phyloP scores from a whole-genome alignment of 768 basidiomycete species.

The Suillus americanus region DNA sequence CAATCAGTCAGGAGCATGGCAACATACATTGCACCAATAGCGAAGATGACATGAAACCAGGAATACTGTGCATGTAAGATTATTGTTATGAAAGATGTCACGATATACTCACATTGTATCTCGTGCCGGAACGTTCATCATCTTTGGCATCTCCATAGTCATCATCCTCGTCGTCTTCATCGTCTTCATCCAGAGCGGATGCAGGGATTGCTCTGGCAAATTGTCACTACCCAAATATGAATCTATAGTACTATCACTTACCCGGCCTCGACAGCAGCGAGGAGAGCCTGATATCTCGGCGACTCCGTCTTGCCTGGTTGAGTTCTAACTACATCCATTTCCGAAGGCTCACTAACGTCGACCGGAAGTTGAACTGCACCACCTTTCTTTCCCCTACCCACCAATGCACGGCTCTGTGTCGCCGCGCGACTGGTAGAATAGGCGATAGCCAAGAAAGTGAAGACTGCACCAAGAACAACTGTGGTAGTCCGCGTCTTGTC shows the following conservation, averaged over 20 bases:
- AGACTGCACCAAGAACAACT: constrained; percentile 86
- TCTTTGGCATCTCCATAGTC: constrained; percentile 75
- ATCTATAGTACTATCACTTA: constrained; percentile 32
- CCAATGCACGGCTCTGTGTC: constrained; percentile 89
- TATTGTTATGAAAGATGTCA: not conserved
- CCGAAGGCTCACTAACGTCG: constrained; percentile 59
- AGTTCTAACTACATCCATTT: constrained; percentile 73
- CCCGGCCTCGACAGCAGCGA: constrained; percentile 97
- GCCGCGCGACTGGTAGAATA: constrained; percentile 97
- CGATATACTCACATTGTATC: constrained; percentile 76
- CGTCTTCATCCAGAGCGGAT: constrained; percentile 81
- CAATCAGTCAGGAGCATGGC: constrained; percentile 97
- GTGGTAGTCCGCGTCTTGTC: constrained; percentile 79
- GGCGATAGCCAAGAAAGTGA: constrained; percentile 97
- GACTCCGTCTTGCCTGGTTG: constrained; percentile 85
- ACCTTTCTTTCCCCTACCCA: constrained; percentile 66
- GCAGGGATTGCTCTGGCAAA: constrained; percentile 79
- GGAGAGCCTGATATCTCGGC: constrained; percentile 88
- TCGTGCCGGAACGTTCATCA: constrained; percentile 90
- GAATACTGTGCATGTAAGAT: constrained; percentile 62
- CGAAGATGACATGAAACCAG: constrained; percentile 99
- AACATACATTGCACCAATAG: constrained; percentile 96
- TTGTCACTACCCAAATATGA: constrained; percentile 3
- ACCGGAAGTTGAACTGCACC: constrained; percentile 62
- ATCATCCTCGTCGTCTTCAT: constrained; percentile 70